Evolutionary conservation across 306 rosid genomes (phyloP).

Genomic region (Urtica urens): DNA sequence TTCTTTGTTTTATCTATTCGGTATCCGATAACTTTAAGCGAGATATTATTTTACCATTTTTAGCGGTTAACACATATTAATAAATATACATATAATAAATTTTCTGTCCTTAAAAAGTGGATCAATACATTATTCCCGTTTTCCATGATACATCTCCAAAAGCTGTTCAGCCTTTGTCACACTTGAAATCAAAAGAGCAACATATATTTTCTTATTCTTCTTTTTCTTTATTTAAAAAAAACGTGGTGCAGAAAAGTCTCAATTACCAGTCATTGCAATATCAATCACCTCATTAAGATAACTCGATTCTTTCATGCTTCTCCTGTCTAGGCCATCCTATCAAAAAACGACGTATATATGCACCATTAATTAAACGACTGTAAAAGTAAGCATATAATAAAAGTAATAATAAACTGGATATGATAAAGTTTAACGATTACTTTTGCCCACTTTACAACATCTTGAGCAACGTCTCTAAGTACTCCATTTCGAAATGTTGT

Average conservation of each 20-base stretch:
- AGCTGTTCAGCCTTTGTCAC: constrained; percentile 6
- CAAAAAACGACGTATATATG: not conserved
- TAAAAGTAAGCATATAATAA: not conserved
- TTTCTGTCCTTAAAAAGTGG: not conserved
- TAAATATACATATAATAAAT: too few relatives aligned
- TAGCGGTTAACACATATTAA: too few relatives aligned
- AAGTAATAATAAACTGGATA: not conserved
- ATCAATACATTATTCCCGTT: constrained; percentile 1
- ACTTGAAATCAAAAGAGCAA: not conserved
- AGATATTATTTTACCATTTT: too few relatives aligned
- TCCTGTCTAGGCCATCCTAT: constrained; percentile 13
- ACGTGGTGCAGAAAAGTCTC: not conserved
- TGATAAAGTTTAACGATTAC: constrained; percentile 16
- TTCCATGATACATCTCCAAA: constrained; percentile 1
- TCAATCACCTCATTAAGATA: not conserved
- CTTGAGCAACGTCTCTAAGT: constrained; percentile 50
- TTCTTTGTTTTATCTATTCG: too few relatives aligned
- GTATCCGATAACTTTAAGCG: too few relatives aligned
- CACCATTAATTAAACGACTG: not conserved
- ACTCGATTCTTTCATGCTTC: constrained; percentile 1
- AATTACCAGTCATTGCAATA: not conserved
- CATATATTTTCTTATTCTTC: not conserved
- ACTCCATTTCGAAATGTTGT: constrained; percentile 48
- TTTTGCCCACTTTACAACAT: constrained; percentile 39
- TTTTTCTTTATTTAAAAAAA: not conserved